Evolutionary conservation across 768 basidiomycete genomes (phyloP).

Genomic region (Collybia mongolica): DNA sequence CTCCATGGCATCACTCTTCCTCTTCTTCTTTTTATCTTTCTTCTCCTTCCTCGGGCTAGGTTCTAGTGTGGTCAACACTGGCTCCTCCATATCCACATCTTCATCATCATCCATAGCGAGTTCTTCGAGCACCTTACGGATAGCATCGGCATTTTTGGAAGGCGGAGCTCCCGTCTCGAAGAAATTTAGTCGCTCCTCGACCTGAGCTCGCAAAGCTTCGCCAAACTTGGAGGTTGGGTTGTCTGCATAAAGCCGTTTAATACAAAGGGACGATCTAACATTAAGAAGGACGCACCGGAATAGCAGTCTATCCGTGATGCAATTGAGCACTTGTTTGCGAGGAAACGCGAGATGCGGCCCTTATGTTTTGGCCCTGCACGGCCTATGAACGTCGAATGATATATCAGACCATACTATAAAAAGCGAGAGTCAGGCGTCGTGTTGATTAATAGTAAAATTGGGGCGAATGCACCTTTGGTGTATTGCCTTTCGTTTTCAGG

Average conservation of each 20-base stretch:
- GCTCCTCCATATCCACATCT: conserved; percentile 47
- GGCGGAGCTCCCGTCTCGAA: conserved; percentile 92
- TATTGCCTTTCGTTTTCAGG: conserved; percentile 98
- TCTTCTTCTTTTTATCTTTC: conserved; percentile 70
- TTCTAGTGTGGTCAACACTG: conserved; percentile 58
- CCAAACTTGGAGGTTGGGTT: conserved; percentile 91
- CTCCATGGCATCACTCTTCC: conserved; percentile 66
- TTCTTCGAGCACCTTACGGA: conserved; percentile 81
- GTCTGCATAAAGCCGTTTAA: conserved; percentile 37
- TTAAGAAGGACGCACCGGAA: conserved; percentile 49
- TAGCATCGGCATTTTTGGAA: conserved; percentile 89
- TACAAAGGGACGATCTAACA: conserved; percentile 1
- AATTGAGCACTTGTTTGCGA: conserved; percentile 98
- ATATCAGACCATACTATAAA: conserved; percentile 92
- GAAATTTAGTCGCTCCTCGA: conserved; percentile 92
- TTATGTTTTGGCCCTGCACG: conserved; percentile 93
- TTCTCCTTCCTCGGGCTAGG: conserved; percentile 58
- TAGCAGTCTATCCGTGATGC: conserved; percentile 97
- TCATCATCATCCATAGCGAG: conserved; percentile 66
- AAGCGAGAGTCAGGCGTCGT: neutral
- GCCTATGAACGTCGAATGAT: conserved; percentile 96
- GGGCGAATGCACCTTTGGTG: conserved; percentile 70
- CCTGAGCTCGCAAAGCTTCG: conserved; percentile 89
- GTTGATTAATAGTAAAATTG: neutral
- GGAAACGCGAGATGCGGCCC: conserved; percentile 97